Percentiles rank a stretch among this genome's conserved stretches.
These are phyloP conservation scores for Raddia guianensis DNA, from an alignment of 176 grass and related monocot genomes.

Conservation along the genomic window DNA sequence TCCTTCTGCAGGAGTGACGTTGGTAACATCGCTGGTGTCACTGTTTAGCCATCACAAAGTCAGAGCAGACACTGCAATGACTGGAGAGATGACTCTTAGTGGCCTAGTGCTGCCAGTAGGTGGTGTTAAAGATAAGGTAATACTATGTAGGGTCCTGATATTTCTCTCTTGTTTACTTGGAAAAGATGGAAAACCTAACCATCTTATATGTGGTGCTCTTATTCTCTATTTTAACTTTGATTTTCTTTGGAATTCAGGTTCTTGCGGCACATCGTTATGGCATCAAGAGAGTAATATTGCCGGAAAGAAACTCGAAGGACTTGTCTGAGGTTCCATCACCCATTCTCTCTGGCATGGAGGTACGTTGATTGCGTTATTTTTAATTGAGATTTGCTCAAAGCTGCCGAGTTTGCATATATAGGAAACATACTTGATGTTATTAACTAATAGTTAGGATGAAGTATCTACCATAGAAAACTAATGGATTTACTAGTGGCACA, in stretches of 20 bases:
- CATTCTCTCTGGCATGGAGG: conserved; percentile 87
- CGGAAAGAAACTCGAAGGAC: conserved; percentile 95
- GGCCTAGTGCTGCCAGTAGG: conserved; percentile 96
- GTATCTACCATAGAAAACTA: not conserved
- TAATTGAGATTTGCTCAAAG: not conserved
- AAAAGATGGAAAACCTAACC: conserved; percentile 12
- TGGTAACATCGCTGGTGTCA: conserved; percentile 89
- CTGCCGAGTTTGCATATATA: conserved; percentile 6
- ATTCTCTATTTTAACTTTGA: conserved; percentile 13
- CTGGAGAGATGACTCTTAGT: conserved; percentile 95
- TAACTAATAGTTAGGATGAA: not conserved
- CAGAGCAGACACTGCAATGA: conserved; percentile 97
- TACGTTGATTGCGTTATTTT: conserved; percentile 37
- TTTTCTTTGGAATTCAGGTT: conserved; percentile 55
- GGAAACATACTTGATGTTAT: not conserved
- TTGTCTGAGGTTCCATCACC: conserved; percentile 81
- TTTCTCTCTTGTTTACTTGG: conserved; percentile 11
- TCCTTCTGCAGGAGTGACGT: conserved; percentile 92
- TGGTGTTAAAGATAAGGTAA: conserved; percentile 96
- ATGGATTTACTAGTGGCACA: not conserved
- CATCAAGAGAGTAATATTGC: conserved; percentile 96
- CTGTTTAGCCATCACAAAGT: conserved; percentile 89
- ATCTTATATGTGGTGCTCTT: not conserved
- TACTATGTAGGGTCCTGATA: not conserved
- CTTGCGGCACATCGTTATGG: conserved; percentile 91